phyloP scores from a whole-genome alignment of 192 early-diverging fungal species.

The Gaertneriomyces semiglobifer region DNA sequence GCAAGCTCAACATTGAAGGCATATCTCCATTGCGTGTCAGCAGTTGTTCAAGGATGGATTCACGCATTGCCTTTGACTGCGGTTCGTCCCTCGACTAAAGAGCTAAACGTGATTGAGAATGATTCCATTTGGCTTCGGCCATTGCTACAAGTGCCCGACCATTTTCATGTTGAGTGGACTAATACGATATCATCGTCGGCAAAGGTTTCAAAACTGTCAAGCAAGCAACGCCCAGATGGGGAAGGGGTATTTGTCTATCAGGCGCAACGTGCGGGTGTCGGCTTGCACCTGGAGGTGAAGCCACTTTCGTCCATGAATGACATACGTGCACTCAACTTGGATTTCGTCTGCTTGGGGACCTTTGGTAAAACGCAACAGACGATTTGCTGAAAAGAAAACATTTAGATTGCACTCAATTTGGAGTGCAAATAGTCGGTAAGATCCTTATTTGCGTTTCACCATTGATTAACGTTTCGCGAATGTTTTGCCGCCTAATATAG shows the following conservation, averaged over 20 bases:
- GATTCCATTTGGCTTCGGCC: constrained; percentile 3
- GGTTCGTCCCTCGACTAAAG: constrained; percentile 1
- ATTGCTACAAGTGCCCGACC: constrained; percentile 5
- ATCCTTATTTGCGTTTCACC: constrained; percentile 1
- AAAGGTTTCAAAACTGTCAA: background rate
- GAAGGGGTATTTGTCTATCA: constrained; percentile 8
- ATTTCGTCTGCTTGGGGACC: background rate
- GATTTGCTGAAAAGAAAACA: constrained; percentile 3
- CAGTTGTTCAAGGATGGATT: constrained; percentile 2
- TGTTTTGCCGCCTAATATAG: constrained; percentile 5
- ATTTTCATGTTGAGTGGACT: constrained; percentile 8
- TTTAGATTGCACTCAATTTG: constrained; percentile 6
- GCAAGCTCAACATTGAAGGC: background rate
- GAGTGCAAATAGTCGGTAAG: constrained; percentile 1
- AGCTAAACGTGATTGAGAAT: constrained; percentile 2
- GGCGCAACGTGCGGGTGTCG: background rate
- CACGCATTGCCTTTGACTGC: constrained; percentile 6
- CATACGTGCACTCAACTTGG: constrained; percentile 1
- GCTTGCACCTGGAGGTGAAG: constrained; percentile 7
- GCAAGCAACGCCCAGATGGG: constrained; percentile 4
- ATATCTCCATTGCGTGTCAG: constrained; percentile 6
- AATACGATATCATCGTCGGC: background rate
- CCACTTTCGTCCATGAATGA: constrained; percentile 2
- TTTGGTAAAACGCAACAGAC: constrained; percentile 3
- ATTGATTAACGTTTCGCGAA: background rate